phyloP scores from a whole-genome alignment of 768 basidiomycete species.

The Heimioporus sp. region DNA sequence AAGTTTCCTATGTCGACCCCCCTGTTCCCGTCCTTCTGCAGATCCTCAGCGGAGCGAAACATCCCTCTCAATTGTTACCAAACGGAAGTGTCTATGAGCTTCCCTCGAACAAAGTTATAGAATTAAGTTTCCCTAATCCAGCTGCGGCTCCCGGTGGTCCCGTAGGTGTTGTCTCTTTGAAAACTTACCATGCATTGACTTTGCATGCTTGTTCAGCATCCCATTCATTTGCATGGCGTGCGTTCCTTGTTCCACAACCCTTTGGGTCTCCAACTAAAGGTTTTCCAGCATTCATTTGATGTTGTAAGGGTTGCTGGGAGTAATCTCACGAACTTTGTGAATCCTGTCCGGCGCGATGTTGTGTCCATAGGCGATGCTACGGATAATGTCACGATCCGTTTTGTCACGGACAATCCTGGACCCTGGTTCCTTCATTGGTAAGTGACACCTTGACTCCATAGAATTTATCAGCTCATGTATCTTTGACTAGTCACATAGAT shows the following conservation, averaged over 20 bases:
- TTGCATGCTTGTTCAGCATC: constrained; percentile 17
- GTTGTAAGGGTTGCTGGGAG: constrained; percentile 30
- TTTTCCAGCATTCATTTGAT: constrained; percentile 28
- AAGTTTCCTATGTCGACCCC: constrained; percentile 35
- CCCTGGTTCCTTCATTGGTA: constrained; percentile 47
- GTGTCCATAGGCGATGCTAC: constrained; percentile 22
- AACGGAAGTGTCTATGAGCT: constrained; percentile 43
- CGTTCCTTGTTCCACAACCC: constrained; percentile 5
- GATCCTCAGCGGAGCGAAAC: constrained; percentile 48
- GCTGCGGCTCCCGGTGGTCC: constrained; percentile 19
- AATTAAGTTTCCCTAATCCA: constrained; percentile 40
- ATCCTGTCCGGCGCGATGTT: constrained; percentile 31
- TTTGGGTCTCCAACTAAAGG: no score
- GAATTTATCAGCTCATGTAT: no score
- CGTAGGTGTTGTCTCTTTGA: constrained; percentile 9
- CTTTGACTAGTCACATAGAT: constrained; percentile 24
- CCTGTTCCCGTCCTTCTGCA: constrained; percentile 51
- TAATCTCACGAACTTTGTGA: constrained; percentile 27
- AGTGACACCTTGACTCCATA: background rate
- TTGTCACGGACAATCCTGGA: constrained; percentile 63
- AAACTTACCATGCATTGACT: no score
- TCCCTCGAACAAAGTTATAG: constrained; percentile 40
- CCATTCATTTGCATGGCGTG: constrained; percentile 38
- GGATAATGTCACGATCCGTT: constrained; percentile 53
- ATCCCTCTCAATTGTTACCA: constrained; percentile 46